Conservation (phyloP, 2,329 filamentous ascomycete species). For the Penicillium sp. region DNA sequence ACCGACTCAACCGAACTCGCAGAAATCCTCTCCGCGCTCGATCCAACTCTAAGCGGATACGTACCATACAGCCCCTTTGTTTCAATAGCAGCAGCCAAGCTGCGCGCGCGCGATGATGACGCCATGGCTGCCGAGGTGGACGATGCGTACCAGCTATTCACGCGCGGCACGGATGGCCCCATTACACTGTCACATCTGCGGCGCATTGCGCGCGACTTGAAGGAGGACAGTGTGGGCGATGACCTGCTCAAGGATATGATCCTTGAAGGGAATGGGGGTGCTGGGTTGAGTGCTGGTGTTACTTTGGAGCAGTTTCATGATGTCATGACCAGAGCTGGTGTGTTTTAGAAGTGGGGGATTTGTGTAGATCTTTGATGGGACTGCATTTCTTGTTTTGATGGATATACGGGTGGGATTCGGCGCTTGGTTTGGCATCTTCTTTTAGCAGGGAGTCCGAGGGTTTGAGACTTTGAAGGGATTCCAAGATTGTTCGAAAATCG, state of each 20-base stretch:
- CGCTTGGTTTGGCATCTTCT: neutral
- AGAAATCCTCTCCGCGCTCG: slow-evolving; percentile 76
- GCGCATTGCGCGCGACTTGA: slow-evolving; percentile 74
- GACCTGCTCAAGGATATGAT: slow-evolving; percentile 90
- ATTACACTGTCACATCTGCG: slow-evolving; percentile 79
- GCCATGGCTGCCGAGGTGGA: slow-evolving; percentile 68
- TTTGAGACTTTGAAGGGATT: neutral
- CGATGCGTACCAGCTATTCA: slow-evolving; percentile 80
- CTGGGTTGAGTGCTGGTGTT: slow-evolving; percentile 68
- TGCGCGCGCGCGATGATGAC: slow-evolving; percentile 58
- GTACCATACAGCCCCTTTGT: slow-evolving; percentile 79
- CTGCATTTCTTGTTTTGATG: neutral
- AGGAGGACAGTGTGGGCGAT: slow-evolving; percentile 75
- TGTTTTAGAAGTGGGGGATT: slow-evolving; percentile 56
- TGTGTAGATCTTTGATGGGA: neutral
- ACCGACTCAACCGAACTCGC: slow-evolving; percentile 63
- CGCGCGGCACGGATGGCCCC: slow-evolving; percentile 52
- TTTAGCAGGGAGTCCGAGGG: neutral
- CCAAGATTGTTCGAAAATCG: neutral
- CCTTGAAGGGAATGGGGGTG: slow-evolving; percentile 83
- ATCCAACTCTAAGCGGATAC: slow-evolving; percentile 76
- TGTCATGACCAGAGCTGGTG: slow-evolving; percentile 80
- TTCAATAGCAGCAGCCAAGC: slow-evolving; percentile 81
- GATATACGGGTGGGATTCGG: slow-evolving; percentile 5
- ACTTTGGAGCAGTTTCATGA: slow-evolving; percentile 76